A percentile compares a stretch with the other conserved stretches of the same genome.
Conservation (phyloP, 2,329 filamentous ascomycete genomes). For the Phaeosphaeriaceae sp. region DNA sequence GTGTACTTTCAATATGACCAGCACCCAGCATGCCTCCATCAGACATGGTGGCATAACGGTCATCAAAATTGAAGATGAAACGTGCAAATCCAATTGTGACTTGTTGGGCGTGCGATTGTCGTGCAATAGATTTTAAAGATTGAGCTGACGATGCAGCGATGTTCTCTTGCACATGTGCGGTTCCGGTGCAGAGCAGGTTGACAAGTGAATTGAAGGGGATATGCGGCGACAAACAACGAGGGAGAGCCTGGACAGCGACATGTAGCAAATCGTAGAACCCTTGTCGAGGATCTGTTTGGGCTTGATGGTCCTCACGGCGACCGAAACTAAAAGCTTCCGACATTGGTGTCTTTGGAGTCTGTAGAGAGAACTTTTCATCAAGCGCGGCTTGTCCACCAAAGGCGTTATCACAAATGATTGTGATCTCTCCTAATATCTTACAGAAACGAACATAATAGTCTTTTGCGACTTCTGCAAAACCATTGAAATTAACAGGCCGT, state of each 20-base stretch:
- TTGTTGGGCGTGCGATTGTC: slow-evolving; percentile 90
- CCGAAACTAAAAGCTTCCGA: slow-evolving; percentile 92
- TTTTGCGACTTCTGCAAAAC: slow-evolving; percentile 75
- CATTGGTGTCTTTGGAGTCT: slow-evolving; percentile 92
- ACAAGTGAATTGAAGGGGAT: slow-evolving; percentile 94
- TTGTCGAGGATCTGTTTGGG: slow-evolving; percentile 81
- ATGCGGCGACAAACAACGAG: slow-evolving; percentile 88
- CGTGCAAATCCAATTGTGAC: slow-evolving; percentile 96
- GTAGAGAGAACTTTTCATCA: slow-evolving; percentile 90
- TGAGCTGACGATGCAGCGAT: slow-evolving; percentile 92
- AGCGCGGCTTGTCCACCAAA: slow-evolving; percentile 95
- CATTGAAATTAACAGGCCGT: slow-evolving; percentile 63
- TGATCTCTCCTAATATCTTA: slow-evolving; percentile 93
- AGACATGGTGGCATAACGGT: slow-evolving; percentile 95
- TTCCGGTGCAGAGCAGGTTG: slow-evolving; percentile 94
- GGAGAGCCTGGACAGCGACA: slow-evolving; percentile 92
- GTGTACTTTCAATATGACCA: slow-evolving; percentile 91
- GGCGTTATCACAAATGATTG: slow-evolving; percentile 92
- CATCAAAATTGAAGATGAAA: slow-evolving; percentile 99
- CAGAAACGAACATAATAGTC: slow-evolving; percentile 92
- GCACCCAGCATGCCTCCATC: slow-evolving; percentile 95
- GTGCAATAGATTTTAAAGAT: slow-evolving; percentile 92
- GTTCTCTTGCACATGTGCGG: slow-evolving; percentile 89
- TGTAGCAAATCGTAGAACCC: slow-evolving; percentile 95
- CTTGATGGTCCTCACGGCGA: slow-evolving; percentile 78